Base-by-base conservation (phyloP, 441 rosid genomes). In the Populus hybrid region DNA sequence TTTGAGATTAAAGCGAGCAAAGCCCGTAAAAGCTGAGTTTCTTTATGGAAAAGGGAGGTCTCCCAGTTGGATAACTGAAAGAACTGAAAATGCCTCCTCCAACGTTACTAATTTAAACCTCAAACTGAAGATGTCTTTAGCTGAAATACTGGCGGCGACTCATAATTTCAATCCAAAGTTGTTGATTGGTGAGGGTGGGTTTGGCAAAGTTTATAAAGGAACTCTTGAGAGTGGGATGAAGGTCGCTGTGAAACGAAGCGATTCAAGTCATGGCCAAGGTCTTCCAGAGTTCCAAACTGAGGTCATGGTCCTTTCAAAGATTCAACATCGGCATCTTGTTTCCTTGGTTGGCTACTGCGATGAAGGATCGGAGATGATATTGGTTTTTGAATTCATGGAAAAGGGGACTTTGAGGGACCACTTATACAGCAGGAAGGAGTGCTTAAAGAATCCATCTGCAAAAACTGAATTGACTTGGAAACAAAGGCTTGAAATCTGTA, bases 311-410 rank as follows among this genome's bases (percentile, higher is more conserved):
- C 53, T 87, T 8, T 85, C 89, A 21, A 82, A 80, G 61, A 85
- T 92, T 74, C 86, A 85, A 72, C 93, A 90, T 23, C 84, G 82
- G 40, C 89, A 89, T 70, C 86, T 92, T 24, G 90, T 83, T 77
- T 80, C 87, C n/a, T 82, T 91, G 7, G 72, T 90, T 2, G 90
- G 97, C 7, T 91, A 86, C 65, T 92, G 92, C 67, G 85, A 88
- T 20, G 91, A 92, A 28, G 78, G 81, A n/a, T 78, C 40, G 9
- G 82, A 86, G 63, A 74, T 83, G 76, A 89, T 85, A 10, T 79
- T 92, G 72, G 82, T 89, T 63, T 89, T 87, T 3, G 94, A 92
- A 64, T 86, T 81, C 68, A 89, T 92, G 91, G 84, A 82, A 10
- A 82, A 82, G 0, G 94, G 93, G 63, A 86, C 88, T 72, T 30